A percentile compares a stretch with the other conserved stretches of the same genome.
phyloP scores from a whole-genome alignment of 345 rosid genomes.

The Arabis alpina region DNA sequence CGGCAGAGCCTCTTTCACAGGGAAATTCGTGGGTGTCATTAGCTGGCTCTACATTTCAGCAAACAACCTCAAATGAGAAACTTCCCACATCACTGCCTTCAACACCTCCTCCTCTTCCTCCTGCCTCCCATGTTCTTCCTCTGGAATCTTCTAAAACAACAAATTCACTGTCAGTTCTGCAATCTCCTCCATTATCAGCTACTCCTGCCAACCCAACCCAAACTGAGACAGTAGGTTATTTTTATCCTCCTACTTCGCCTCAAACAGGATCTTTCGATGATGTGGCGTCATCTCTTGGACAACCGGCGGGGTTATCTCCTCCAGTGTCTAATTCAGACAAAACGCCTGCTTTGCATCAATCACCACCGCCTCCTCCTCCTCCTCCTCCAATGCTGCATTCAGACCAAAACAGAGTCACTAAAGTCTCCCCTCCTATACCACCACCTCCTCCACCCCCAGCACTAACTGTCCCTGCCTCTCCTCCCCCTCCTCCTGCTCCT shows the following conservation, averaged over 20 bases:
- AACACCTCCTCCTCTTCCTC: conserved; percentile 37
- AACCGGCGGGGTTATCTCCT: conserved; percentile 27
- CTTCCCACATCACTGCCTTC: conserved; percentile 38
- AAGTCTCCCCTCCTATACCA: conserved; percentile 35
- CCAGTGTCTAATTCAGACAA: conserved; percentile 22
- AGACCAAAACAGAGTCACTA: conserved; percentile 17
- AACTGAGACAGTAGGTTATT: conserved; percentile 8
- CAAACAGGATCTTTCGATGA: conserved; percentile 9
- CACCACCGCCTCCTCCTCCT: conserved; percentile 29
- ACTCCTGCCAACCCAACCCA: conserved; percentile 28
- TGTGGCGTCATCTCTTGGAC: conserved; percentile 29
- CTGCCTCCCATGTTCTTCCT: conserved; percentile 24
- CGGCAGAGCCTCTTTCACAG: conserved; percentile 34
- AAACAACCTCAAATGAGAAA: conserved; percentile 17
- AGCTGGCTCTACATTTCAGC: conserved; percentile 31
- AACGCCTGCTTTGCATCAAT: not conserved
- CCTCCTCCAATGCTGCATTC: conserved; percentile 31
- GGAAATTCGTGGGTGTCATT: conserved; percentile 41
- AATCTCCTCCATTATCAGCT: conserved; percentile 40
- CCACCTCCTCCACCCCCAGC: conserved; percentile 37
- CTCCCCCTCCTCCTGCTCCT: conserved; percentile 48
- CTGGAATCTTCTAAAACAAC: conserved; percentile 12
- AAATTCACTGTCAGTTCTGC: conserved; percentile 20
- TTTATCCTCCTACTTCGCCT: conserved; percentile 19
- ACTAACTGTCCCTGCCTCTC: conserved; percentile 23